Conservation (phyloP, 768 basidiomycete genomes). For the Hericium rajendrae region DNA sequence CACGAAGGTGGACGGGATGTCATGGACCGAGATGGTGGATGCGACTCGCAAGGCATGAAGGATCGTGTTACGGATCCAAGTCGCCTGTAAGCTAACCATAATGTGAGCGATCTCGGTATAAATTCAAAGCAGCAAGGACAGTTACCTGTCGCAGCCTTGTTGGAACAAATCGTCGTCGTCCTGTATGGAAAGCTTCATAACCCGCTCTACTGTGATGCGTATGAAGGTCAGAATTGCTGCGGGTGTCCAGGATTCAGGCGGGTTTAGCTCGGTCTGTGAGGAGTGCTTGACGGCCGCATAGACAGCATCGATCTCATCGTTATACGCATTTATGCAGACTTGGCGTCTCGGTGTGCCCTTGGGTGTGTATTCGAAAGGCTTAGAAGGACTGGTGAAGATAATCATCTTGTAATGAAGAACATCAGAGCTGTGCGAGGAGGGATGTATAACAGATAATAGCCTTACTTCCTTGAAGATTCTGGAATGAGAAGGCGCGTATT, state of each 20-base stretch:
- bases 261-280: background rate
- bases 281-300: constrained; percentile 14
- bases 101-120: background rate
- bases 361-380: constrained; percentile 33
- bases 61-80: background rate
- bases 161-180: constrained; percentile 14
- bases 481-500: constrained; percentile 34
- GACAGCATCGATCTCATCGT: constrained; percentile 37
- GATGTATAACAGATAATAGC: no score
- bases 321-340: constrained; percentile 29
- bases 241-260: background rate
- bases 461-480: constrained; percentile 36
- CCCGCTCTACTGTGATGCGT: constrained; percentile 7
- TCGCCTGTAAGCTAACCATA: background rate
- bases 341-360: constrained; percentile 39
- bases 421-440: no score
- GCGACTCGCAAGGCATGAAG: background rate
- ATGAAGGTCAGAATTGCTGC: background rate
- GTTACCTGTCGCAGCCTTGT: constrained; percentile 6
- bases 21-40: background rate
- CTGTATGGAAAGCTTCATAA: constrained; percentile 1
- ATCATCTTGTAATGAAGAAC: constrained; percentile 29
- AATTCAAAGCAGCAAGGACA: no score
- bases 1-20: background rate
- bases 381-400: constrained; percentile 29